Base-by-base conservation (phyloP, 2,329 filamentous ascomycete species). In the Penicillium sp. region DNA sequence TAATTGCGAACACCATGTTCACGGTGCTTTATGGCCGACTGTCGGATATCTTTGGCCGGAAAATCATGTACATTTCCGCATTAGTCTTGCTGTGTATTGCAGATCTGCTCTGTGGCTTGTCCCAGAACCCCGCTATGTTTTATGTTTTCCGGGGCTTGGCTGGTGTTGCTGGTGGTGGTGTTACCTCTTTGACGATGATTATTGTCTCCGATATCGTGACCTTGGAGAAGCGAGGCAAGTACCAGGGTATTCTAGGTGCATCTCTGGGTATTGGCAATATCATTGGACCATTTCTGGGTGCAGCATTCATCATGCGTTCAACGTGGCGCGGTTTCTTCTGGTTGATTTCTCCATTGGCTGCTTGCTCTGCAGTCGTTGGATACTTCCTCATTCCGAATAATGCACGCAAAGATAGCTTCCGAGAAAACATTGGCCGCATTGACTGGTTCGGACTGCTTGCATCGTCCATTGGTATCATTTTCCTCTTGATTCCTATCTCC, bases 1-100 rank as follows among this genome's bases (percentile, higher is more conserved):
- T 90, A 5, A 79, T 90, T 5, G 83, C 85, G 3, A 85, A 82
- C 54, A 87, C 85, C 0, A 81, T 82, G 34, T 88, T 87, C 60
- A 85, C 85, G 60, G 83, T 87, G 57, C 76, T 88, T 0, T 87
- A 87, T 66, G 85, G 85, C 20, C 78, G 84, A 3, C 63, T 86
- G 3, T 85, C 83, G 0, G 84, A 87, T 67, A 81, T 86, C 1
- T 79, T 86, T 49, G 83, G 84, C 20, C 78, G 85, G 18, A 87
- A 87, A 66, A 75, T 79, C 8, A 76, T 87, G 7, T 82, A 83
- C 50, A 66, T 88, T 3, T 76, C 75, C 1, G 81, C 82, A 2
- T 69, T 86, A 8, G 74, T 74, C 0, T 68, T 85, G 13, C 72
- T 88, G 5, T 76, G 78, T 8, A 54, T 87, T 14, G 82, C 81